These are phyloP conservation scores for Syzygium aromaticum DNA, from an alignment of 345 rosid species.

Conservation along the genomic window DNA sequence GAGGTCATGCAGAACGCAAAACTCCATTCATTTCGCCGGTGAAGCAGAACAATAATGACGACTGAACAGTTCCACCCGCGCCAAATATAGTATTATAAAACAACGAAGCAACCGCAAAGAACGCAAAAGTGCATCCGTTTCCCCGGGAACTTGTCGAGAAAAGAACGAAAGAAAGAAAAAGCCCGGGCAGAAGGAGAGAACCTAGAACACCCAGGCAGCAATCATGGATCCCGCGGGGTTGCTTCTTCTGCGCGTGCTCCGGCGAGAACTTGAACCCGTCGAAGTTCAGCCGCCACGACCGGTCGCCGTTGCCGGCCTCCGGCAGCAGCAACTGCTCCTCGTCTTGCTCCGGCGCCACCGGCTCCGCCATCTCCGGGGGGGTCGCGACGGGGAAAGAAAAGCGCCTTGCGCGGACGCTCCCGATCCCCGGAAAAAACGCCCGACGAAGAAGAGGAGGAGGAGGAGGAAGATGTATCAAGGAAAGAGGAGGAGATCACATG, in stretches of 20 bases:
- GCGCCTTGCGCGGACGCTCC: background rate
- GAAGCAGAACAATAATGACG: background rate
- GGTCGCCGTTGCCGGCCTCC: conserved; percentile 36
- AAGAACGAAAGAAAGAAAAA: background rate
- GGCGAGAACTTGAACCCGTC: conserved; percentile 54
- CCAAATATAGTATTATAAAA: background rate
- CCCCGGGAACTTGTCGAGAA: background rate
- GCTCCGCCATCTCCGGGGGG: conserved; percentile 24
- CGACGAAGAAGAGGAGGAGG: background rate
- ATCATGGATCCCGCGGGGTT: conserved; percentile 35
- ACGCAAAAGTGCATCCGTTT: background rate
- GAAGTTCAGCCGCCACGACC: conserved; percentile 90
- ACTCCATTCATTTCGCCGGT: background rate
- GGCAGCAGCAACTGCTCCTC: conserved; percentile 58
- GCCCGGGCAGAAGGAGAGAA: conserved; percentile 2
- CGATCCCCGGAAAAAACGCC: background rate
- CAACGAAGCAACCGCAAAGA: background rate
- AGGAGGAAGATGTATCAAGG: no score
- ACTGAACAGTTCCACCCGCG: background rate
- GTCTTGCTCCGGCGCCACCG: conserved; percentile 16
- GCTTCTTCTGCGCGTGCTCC: conserved; percentile 44
- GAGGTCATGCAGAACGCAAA: background rate
- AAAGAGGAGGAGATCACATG: background rate
- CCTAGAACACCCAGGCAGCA: conserved; percentile 78
- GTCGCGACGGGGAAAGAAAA: background rate